phyloP scores from a whole-genome alignment of 495 filamentous ascomycete genomes.

The Penicillium psychrofluorescens region DNA sequence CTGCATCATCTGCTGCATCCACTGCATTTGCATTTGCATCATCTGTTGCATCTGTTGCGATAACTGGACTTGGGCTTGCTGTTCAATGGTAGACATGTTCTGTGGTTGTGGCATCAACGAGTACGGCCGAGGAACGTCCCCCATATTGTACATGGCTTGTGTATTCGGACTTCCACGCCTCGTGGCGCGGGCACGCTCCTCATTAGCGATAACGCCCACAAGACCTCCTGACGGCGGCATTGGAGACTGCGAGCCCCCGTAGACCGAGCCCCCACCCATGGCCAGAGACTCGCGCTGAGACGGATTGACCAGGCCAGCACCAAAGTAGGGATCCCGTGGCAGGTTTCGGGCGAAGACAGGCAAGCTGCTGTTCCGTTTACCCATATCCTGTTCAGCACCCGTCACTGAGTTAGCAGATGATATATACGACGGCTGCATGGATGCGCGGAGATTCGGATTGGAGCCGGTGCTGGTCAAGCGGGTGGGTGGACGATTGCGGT shows the following conservation, averaged over 20 bases:
- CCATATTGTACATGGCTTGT: slow-evolving; percentile 38
- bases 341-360: slow-evolving; percentile 84
- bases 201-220: slow-evolving; percentile 82
- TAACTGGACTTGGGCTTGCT: slow-evolving; percentile 68
- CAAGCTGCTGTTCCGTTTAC: slow-evolving; percentile 37
- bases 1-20: slow-evolving; percentile 70
- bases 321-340: slow-evolving; percentile 83
- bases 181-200: slow-evolving; percentile 72
- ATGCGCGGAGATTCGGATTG: slow-evolving; percentile 41
- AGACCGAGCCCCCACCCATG: slow-evolving; percentile 55
- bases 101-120: slow-evolving; percentile 28
- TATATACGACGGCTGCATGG: slow-evolving; percentile 25
- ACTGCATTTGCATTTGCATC: slow-evolving; percentile 93
- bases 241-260: slow-evolving; percentile 40
- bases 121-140: slow-evolving; percentile 36
- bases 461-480: slow-evolving; percentile 60
- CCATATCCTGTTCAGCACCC: slow-evolving; percentile 32
- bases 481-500: slow-evolving; percentile 70
- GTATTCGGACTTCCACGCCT: slow-evolving; percentile 71
- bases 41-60: slow-evolving; percentile 82
- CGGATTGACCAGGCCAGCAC: slow-evolving; percentile 70
- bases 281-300: slow-evolving; percentile 71
- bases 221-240: slow-evolving; percentile 60
- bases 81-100: slow-evolving; percentile 51
- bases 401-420: slow-evolving; percentile 35